Percentiles rank a stretch among this genome's conserved stretches.
Evolutionary conservation across 2,329 filamentous ascomycete species (phyloP).

Genomic region (Lachnellula subtilissima): DNA sequence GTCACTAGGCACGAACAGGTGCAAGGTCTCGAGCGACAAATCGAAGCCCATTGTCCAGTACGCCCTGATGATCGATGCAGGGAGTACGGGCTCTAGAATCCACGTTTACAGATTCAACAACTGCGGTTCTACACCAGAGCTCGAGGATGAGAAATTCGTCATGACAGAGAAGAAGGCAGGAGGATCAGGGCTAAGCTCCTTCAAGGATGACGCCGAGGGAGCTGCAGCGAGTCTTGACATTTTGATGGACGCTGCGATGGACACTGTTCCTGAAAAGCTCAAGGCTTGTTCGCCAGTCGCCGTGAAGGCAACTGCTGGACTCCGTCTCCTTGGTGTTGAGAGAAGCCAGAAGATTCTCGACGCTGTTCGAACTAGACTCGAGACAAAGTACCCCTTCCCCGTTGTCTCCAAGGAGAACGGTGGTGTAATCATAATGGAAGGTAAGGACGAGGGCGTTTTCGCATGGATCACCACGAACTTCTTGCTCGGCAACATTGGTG

Average conservation of each 20-base stretch:
- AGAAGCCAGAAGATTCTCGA: slow-evolving; percentile 79
- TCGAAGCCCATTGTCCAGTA: slow-evolving; percentile 95
- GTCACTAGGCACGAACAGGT: slow-evolving; percentile 65
- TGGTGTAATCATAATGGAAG: slow-evolving; percentile 96
- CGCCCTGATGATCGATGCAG: slow-evolving; percentile 97
- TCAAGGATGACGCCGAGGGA: slow-evolving; percentile 76
- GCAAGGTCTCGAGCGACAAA: slow-evolving; percentile 75
- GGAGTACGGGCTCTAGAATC: slow-evolving; percentile 94
- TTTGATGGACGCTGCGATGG: slow-evolving; percentile 80
- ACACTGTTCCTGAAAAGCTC: slow-evolving; percentile 79
- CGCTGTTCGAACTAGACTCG: slow-evolving; percentile 76
- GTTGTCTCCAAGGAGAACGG: slow-evolving; percentile 80
- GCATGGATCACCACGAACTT: slow-evolving; percentile 99
- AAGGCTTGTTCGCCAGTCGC: slow-evolving; percentile 90
- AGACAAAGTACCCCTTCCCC: slow-evolving; percentile 89
- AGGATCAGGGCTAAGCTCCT: slow-evolving; percentile 72
- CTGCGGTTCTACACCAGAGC: slow-evolving; percentile 88
- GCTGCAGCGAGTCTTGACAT: slow-evolving; percentile 87
- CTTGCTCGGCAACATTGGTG: slow-evolving; percentile 93
- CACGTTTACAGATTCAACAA: slow-evolving; percentile 99
- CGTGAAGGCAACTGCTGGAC: slow-evolving; percentile 95
- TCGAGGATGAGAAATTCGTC: slow-evolving; percentile 89
- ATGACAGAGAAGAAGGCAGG: slow-evolving; percentile 85
- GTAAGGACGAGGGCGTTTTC: slow-evolving; percentile 93
- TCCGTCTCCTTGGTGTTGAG: slow-evolving; percentile 78